Conservation (phyloP, 345 rosid genomes). For the Corchorus olitorius region DNA sequence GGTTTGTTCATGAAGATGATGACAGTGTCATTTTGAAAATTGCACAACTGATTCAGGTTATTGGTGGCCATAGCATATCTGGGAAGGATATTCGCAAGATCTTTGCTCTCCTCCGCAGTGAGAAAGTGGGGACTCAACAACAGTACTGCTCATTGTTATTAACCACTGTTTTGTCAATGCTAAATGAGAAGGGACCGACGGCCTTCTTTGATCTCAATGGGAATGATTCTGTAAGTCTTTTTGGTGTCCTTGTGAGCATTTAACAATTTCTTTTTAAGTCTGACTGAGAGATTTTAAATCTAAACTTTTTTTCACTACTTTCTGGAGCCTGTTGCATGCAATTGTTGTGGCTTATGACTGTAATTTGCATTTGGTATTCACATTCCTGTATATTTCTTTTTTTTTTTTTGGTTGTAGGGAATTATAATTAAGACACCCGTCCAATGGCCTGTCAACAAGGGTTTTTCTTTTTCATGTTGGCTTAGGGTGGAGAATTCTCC, state of each 20-base stretch:
- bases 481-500: slow-evolving; percentile 89
- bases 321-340: background rate
- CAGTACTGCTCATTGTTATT: slow-evolving; percentile 84
- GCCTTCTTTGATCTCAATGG: slow-evolving; percentile 91
- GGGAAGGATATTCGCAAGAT: slow-evolving; percentile 98
- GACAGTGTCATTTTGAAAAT: slow-evolving; percentile 75
- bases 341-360: background rate
- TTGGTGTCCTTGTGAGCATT: background rate
- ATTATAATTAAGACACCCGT: slow-evolving; percentile 76
- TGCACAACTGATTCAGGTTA: slow-evolving; percentile 80
- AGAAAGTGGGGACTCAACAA: slow-evolving; percentile 80
- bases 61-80: slow-evolving; percentile 97
- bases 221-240: slow-evolving; percentile 79
- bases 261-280: background rate
- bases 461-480: slow-evolving; percentile 97
- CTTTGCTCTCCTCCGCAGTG: slow-evolving; percentile 91
- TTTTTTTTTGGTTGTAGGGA: slow-evolving; percentile 52
- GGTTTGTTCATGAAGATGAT: slow-evolving; percentile 84
- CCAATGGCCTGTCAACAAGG: slow-evolving; percentile 91
- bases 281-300: no score
- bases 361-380: slow-evolving; percentile 3
- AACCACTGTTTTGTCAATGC: slow-evolving; percentile 80
- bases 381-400: background rate
- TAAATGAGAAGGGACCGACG: slow-evolving; percentile 96
- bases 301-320: background rate